Conservation (phyloP, 768 basidiomycete species). For the Cystoderma amianthinum region DNA sequence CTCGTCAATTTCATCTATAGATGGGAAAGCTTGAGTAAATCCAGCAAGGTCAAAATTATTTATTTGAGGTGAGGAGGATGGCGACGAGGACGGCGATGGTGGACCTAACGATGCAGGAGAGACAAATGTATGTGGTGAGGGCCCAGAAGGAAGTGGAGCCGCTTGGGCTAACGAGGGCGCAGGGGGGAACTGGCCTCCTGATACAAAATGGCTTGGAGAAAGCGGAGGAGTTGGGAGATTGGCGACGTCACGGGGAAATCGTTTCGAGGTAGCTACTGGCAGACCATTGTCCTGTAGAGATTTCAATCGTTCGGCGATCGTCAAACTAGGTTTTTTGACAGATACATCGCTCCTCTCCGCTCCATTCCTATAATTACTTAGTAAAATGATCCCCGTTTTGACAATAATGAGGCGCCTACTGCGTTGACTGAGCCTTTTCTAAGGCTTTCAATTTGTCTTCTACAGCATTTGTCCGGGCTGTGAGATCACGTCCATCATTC, state of each 20-base stretch:
- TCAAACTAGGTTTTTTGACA: conserved; percentile 45
- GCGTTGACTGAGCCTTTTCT: conserved; percentile 23
- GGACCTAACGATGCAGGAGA: conserved; percentile 68
- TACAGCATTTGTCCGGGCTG: conserved; percentile 25
- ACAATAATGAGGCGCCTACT: conserved; percentile 17
- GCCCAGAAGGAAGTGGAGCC: conserved; percentile 23
- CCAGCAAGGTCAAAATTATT: conserved; percentile 35
- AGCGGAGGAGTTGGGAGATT: conserved; percentile 32
- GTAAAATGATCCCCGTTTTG: conserved; percentile 1
- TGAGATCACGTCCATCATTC: conserved; percentile 29
- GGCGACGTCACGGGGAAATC: conserved; percentile 47
- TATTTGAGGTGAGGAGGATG: conserved; percentile 54
- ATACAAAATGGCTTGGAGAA: conserved; percentile 28
- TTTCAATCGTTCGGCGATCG: conserved; percentile 77
- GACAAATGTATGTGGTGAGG: conserved; percentile 61
- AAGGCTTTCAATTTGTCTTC: conserved; percentile 41
- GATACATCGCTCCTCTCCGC: conserved; percentile 24
- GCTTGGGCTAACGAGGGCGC: conserved; percentile 17
- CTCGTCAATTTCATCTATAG: conserved; percentile 72
- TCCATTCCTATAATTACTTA: conserved; percentile 5
- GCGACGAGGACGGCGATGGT: conserved; percentile 67
- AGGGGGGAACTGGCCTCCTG: conserved; percentile 19
- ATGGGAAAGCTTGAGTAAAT: conserved; percentile 64
- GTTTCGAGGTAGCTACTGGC: conserved; percentile 48
- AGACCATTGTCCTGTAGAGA: conserved; percentile 71